These are phyloP conservation scores for Fusarium chlamydosporum DNA, from an alignment of 2,329 filamentous ascomycete species.

Conservation along the genomic window DNA sequence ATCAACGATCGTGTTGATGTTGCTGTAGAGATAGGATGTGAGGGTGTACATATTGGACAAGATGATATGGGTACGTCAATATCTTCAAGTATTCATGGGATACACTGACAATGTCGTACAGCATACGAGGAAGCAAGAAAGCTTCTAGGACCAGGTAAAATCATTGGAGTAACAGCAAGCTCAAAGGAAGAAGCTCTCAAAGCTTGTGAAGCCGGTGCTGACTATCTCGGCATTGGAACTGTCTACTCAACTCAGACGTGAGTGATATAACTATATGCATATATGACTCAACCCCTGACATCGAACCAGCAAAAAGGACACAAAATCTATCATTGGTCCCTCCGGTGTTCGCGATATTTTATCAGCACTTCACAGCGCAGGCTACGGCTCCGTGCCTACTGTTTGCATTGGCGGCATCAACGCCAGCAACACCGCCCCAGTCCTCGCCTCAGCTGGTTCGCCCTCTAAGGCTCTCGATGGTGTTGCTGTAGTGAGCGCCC, in stretches of 20 bases:
- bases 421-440: conserved; percentile 77
- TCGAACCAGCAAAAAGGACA: conserved; percentile 80
- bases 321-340: conserved; percentile 74
- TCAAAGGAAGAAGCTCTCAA: conserved; percentile 78
- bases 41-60: conserved; percentile 95
- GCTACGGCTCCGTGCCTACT: conserved; percentile 65
- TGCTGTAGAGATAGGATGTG: conserved; percentile 84
- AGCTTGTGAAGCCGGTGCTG: conserved; percentile 82
- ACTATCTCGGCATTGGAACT: conserved; percentile 93
- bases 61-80: conserved; percentile 82
- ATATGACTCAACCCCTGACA: conserved; percentile 12
- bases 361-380: conserved; percentile 66
- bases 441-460: conserved; percentile 76
- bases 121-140: conserved; percentile 69
- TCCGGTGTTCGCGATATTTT: conserved; percentile 69
- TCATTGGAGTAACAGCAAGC: conserved; percentile 91
- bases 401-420: conserved; percentile 95
- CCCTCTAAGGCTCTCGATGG: conserved; percentile 77
- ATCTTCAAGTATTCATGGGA: background rate
- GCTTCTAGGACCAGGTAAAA: conserved; percentile 80
- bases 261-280: conserved; percentile 47
- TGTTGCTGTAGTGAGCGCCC: conserved; percentile 89
- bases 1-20: conserved; percentile 96
- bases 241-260: conserved; percentile 88
- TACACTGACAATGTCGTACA: conserved; percentile 29